These are phyloP conservation scores for Alternaria ethzedia DNA, from an alignment of 2,329 filamentous ascomycete genomes.

Conservation along the genomic window DNA sequence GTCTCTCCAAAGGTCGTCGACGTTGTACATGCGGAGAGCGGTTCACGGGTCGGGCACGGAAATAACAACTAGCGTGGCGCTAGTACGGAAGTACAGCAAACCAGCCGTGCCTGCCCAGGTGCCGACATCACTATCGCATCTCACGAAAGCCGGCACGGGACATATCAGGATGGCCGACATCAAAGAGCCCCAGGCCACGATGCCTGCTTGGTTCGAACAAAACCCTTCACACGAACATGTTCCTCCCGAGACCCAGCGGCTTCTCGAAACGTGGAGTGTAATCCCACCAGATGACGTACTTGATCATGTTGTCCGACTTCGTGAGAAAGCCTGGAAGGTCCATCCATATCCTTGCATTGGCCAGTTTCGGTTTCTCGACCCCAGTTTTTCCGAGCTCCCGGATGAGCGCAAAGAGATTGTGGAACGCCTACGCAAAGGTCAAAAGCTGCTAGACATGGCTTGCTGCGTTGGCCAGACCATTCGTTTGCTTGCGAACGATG, in stretches of 20 bases:
- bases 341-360: slow-evolving; percentile 44
- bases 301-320: slow-evolving; percentile 39
- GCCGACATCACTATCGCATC: neutral
- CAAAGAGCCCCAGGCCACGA: neutral
- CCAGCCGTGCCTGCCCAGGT: neutral
- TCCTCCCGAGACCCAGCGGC: slow-evolving; percentile 30
- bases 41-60: neutral
- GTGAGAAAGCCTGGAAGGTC: slow-evolving; percentile 33
- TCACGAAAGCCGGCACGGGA: neutral
- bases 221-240: slow-evolving; percentile 30
- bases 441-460: slow-evolving; percentile 50
- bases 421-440: slow-evolving; percentile 31
- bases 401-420: slow-evolving; percentile 35
- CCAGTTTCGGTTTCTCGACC: slow-evolving; percentile 40
- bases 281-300: slow-evolving; percentile 41
- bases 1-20: neutral
- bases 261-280: slow-evolving; percentile 47
- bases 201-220: slow-evolving; percentile 35
- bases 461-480: slow-evolving; percentile 56
- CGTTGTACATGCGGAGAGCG: neutral
- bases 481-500: slow-evolving; percentile 49
- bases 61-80: neutral
- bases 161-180: slow-evolving; percentile 2
- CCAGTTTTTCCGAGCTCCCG: slow-evolving; percentile 23
- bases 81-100: neutral